phyloP scores from a whole-genome alignment of 441 rosid species.

The Aquilaria agallochum region DNA sequence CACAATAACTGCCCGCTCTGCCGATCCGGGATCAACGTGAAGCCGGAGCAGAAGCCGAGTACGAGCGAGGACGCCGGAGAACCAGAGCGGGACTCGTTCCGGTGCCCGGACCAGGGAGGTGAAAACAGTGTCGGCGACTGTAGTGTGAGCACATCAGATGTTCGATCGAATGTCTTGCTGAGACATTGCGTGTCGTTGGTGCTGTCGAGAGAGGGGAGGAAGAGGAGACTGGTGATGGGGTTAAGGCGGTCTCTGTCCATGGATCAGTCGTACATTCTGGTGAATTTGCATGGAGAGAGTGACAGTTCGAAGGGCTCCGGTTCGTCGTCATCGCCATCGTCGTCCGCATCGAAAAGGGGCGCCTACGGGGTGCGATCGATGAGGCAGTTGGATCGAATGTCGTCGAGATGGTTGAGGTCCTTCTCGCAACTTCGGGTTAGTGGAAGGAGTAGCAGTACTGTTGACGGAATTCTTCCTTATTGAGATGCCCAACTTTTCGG shows the following conservation, averaged over 20 bases:
- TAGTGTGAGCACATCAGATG: not conserved
- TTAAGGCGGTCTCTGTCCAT: constrained; percentile 36
- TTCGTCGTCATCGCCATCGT: constrained; percentile 14
- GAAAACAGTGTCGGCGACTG: too few relatives aligned
- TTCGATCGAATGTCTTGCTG: constrained; percentile 9
- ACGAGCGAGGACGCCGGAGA: not conserved
- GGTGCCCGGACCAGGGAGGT: constrained; percentile 2
- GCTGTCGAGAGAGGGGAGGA: constrained; percentile 20
- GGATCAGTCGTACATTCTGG: constrained; percentile 30
- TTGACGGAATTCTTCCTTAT: constrained; percentile 21
- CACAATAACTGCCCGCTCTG: constrained; percentile 47
- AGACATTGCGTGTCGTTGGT: constrained; percentile 27
- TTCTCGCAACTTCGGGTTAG: constrained; percentile 22
- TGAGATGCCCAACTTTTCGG: not conserved
- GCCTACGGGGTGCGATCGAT: constrained; percentile 6
- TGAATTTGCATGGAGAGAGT: constrained; percentile 14
- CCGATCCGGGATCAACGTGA: constrained; percentile 22
- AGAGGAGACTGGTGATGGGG: constrained; percentile 4
- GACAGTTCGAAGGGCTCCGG: not conserved
- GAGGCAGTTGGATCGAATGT: constrained; percentile 28
- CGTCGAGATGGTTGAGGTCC: constrained; percentile 30
- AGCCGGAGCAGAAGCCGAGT: not conserved
- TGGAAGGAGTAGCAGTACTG: constrained; percentile 9
- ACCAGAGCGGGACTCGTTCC: not conserved
- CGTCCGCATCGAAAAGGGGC: constrained; percentile 10